phyloP scores from a whole-genome alignment of 1,139 yeast species.

The Yamadazyma dushanensis region DNA sequence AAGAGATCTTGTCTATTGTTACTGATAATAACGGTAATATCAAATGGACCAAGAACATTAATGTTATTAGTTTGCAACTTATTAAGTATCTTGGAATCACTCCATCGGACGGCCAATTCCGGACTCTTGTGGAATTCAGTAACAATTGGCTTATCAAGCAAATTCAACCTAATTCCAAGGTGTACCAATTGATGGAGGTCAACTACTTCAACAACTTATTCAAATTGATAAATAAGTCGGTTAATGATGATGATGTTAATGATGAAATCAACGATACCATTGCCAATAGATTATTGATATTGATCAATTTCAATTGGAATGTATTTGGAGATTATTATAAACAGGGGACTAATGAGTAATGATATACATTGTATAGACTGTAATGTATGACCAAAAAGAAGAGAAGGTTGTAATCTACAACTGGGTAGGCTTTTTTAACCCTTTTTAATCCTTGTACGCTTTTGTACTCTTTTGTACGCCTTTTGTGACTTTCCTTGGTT shows the following conservation, averaged over 20 bases:
- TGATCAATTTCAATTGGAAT: slow-evolving; percentile 70
- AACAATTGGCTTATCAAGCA: slow-evolving; percentile 82
- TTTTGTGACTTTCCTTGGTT: too few species aligned
- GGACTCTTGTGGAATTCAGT: slow-evolving; percentile 51
- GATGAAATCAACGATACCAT: slow-evolving; percentile 42
- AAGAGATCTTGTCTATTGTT: slow-evolving; percentile 74
- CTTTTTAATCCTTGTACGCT: too few species aligned
- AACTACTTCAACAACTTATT: slow-evolving; percentile 57
- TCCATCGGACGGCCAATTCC: slow-evolving; percentile 24
- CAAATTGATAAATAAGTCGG: slow-evolving; percentile 20
- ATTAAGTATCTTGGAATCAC: slow-evolving; percentile 40
- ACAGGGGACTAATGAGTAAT: slow-evolving; percentile 4
- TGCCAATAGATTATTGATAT: slow-evolving; percentile 53
- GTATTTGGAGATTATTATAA: slow-evolving; percentile 62
- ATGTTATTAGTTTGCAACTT: slow-evolving; percentile 70
- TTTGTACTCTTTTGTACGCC: too few species aligned
- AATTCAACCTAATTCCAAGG: slow-evolving; percentile 79
- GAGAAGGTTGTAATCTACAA: too few species aligned
- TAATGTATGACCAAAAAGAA: too few species aligned
- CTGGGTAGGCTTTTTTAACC: too few species aligned
- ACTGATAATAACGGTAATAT: slow-evolving; percentile 84
- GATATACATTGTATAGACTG: slow-evolving; percentile 4
- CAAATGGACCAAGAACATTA: slow-evolving; percentile 86
- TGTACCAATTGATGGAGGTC: slow-evolving; percentile 75
- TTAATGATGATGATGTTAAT: slow-evolving; percentile 20